Evolutionary conservation across 768 basidiomycete genomes (phyloP), one percentile per base, ranked within the genome.

Genomic region (Auriscalpium vulgare): DNA sequence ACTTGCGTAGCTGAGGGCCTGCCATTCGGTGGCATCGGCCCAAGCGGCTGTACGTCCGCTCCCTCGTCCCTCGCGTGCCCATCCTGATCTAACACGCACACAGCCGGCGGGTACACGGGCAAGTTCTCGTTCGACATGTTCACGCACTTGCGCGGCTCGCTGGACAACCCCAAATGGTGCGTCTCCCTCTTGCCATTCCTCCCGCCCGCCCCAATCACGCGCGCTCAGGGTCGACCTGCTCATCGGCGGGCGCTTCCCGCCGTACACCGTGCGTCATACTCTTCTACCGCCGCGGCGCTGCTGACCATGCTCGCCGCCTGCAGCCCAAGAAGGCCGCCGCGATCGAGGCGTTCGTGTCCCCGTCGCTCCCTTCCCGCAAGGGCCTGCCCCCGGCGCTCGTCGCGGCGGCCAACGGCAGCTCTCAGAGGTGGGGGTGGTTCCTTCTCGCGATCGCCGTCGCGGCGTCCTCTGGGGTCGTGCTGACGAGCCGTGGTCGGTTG

Each of bases 91-190:
- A 45, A 11, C 36, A 17, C 34, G 17, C 19, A 56, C n/a, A n/a
- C 38, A 86, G 88, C 75, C 56, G 84, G 91, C 11, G 74, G 77
- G 54, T 82, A 87, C 64, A 82, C 84, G 4, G 86, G 90, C 37
- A 90, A 90, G 64, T 86, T 73, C 63, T 72, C 75, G 5, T 93
- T 92, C 61, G 86, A 90, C 57, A 73, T 78, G 65, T 93, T 94
- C 71, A 90, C 88, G 0, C 89, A 92, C 65, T 61, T 79, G 23
- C 79, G 91, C 51, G 66, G 83, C 5, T 79, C 84, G 0, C 45
- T 79, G 9, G 73, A 77, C 59, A 71, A 68, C 3, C 78, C 75
- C 37, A 56, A 65, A 54, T 77, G 70, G 74, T 72, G 55, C 47
- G 67, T 35, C 13, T 11, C 45, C 44, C 56, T 3, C 47, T 37